These are phyloP conservation scores for Solanum hybrid DNA, from an alignment of 305 asterid genomes.

Conservation along the genomic window DNA sequence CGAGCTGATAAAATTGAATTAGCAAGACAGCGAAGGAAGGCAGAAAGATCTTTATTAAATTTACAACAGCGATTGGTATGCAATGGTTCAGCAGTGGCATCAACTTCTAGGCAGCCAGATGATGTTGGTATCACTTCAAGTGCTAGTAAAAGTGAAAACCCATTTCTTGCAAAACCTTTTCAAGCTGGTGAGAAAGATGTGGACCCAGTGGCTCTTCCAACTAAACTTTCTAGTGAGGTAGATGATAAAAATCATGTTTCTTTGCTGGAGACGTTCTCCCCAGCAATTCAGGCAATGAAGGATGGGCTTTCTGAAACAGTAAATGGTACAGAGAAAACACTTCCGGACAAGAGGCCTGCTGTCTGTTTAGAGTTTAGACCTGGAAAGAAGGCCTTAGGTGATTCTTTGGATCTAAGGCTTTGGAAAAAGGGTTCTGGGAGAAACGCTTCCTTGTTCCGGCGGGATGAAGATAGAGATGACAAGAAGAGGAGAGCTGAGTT, in stretches of 20 bases:
- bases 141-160: slow-evolving; percentile 29
- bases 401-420: slow-evolving; percentile 79
- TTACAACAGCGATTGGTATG: slow-evolving; percentile 78
- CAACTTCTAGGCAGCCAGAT: slow-evolving; percentile 28
- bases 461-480: slow-evolving; percentile 84
- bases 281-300: slow-evolving; percentile 40
- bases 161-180: slow-evolving; percentile 35
- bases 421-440: slow-evolving; percentile 46
- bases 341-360: slow-evolving; percentile 59
- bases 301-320: slow-evolving; percentile 43
- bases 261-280: slow-evolving; percentile 40
- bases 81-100: slow-evolving; percentile 39
- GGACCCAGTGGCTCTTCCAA: slow-evolving; percentile 31
- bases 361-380: slow-evolving; percentile 62
- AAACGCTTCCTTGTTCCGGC: slow-evolving; percentile 50
- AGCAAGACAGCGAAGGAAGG: slow-evolving; percentile 90
- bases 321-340: slow-evolving; percentile 36
- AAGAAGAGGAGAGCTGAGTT: slow-evolving; percentile 95
- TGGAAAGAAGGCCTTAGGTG: slow-evolving; percentile 66
- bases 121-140: slow-evolving; percentile 18
- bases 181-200: slow-evolving; percentile 43
- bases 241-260: slow-evolving; percentile 10
- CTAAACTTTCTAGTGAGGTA: slow-evolving; percentile 23
- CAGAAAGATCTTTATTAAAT: slow-evolving; percentile 84
- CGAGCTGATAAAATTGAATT: slow-evolving; percentile 87